Base-by-base conservation (phyloP, 1,284 basidiomycete species). In the Heterobasidion occidentale region DNA sequence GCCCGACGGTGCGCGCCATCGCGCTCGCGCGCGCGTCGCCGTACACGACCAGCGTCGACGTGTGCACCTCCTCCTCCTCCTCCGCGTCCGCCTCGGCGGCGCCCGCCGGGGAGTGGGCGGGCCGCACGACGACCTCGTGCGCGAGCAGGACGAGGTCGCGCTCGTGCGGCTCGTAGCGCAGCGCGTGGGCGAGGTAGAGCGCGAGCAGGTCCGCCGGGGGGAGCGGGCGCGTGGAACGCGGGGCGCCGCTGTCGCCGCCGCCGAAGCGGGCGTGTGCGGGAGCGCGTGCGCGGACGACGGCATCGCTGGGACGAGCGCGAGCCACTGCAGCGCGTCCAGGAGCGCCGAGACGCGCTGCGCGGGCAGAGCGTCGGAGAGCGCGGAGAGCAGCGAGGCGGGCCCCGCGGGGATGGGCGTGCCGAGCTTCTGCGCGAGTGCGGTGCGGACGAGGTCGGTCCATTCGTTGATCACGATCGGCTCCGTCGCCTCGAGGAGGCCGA, bases 1-100 rank as follows among this genome's bases (percentile, higher is more conserved):
- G 71, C 8, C 94, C 94, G 12, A 98, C 94, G 1, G 90, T 92
- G 50, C 86, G 79, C 11, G 92, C 84, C 95, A 98, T 98, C 1
- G 93, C 92, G 0, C 87, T 86, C 15, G 80, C 83, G 51, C 69
- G 66, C 1, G 77, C 65, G 12, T 80, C 81, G 0, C 92, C 94
- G 62, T 89, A 91, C 53, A 81, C 77, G 44, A 91, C 76, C 14
- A 97, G 70, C 20, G 83, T 81, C 2, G 91, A 91, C 9, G 86
- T 90, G 63, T 95, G 83, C 33, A 87, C 77, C 67, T 88, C 79
- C 61, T 77, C 77, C 67, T 88, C 79, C 61, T 77, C 73, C 19
- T 71, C 66, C 27, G 27, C 15, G 59, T 52, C 3, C 58, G 58
- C 19, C 19, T 19, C 19, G 19, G 19, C 19, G 19, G 19, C 12